Evolutionary conservation across 2,329 filamentous ascomycete species (phyloP).

Genomic region (Fusarium sp.): DNA sequence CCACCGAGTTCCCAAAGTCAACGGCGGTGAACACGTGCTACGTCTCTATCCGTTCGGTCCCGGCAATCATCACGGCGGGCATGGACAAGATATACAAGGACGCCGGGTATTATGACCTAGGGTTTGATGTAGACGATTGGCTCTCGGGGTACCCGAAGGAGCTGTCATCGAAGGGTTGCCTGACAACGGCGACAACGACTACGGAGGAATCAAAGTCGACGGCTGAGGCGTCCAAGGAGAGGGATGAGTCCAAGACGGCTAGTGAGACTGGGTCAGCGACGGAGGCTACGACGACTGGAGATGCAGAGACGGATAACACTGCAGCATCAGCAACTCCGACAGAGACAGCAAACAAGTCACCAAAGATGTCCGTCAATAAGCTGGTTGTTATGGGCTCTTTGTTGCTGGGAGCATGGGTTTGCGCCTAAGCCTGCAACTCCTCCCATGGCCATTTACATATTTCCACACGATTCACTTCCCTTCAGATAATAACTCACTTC

Average conservation of each 20-base stretch:
- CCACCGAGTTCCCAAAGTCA: background rate
- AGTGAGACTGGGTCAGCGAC: background rate
- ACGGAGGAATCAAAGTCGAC: background rate
- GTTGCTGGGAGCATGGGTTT: slow-evolving; percentile 7
- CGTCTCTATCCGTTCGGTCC: slow-evolving; percentile 1
- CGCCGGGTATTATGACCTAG: background rate
- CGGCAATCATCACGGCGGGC: slow-evolving; percentile 10
- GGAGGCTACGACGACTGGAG: background rate
- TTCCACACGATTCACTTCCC: background rate
- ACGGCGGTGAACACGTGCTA: slow-evolving; percentile 24
- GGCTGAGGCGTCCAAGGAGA: background rate
- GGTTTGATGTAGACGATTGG: background rate
- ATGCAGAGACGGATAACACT: background rate
- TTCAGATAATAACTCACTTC: background rate
- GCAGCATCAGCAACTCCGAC: background rate
- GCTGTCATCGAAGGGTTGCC: background rate
- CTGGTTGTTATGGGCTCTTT: background rate
- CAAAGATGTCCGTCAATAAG: background rate
- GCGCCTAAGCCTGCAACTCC: background rate
- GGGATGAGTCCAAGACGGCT: background rate
- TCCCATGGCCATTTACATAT: background rate
- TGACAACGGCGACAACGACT: background rate
- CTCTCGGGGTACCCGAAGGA: background rate
- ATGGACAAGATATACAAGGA: background rate
- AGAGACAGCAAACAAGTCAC: background rate